Conservation (phyloP, 2,329 filamentous ascomycete species). For the Aspergillus ochraceoroseus region DNA sequence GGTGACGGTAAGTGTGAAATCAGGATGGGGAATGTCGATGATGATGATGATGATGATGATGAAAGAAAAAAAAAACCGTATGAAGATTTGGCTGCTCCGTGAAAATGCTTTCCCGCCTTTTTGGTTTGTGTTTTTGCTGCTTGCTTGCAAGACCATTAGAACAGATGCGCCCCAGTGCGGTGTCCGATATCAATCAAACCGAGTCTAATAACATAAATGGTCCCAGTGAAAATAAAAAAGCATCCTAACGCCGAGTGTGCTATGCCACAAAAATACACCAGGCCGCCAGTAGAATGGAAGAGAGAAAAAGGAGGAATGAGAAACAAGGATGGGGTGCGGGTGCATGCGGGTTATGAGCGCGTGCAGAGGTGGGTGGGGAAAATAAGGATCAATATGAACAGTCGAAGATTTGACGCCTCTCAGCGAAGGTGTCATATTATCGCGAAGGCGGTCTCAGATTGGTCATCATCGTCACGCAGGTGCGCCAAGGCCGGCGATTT, state of each 20-base stretch:
- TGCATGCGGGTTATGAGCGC: no score
- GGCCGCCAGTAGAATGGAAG: slow-evolving; percentile 22
- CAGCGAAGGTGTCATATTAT: slow-evolving; percentile 11
- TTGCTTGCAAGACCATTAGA: slow-evolving; percentile 30
- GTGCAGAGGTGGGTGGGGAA: slow-evolving; percentile 3
- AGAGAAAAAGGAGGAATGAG: slow-evolving; percentile 18
- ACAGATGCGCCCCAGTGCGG: slow-evolving; percentile 34
- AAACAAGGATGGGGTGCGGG: no score
- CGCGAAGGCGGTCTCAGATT: slow-evolving; percentile 7
- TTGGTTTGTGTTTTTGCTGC: slow-evolving; percentile 14
- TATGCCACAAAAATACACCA: slow-evolving; percentile 36
- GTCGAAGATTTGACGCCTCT: slow-evolving; percentile 12
- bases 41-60: slow-evolving; percentile 16
- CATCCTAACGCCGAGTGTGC: slow-evolving; percentile 36
- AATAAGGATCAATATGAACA: slow-evolving; percentile 19
- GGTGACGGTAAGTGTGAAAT: slow-evolving; percentile 4
- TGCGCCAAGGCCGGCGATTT: slow-evolving; percentile 23
- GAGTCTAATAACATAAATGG: slow-evolving; percentile 30
- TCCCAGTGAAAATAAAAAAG: slow-evolving; percentile 8
- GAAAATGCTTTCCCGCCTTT: slow-evolving; percentile 32
- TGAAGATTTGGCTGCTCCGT: slow-evolving; percentile 29
- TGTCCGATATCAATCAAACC: slow-evolving; percentile 33
- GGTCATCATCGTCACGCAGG: slow-evolving; percentile 17
- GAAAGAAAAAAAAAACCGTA: slow-evolving; percentile 17
- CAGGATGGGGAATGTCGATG: slow-evolving; percentile 5